Evolutionary conservation across 257 asterid genomes (phyloP), one percentile per base, ranked within the genome.

Genomic region (Knoxia roxburghii): DNA sequence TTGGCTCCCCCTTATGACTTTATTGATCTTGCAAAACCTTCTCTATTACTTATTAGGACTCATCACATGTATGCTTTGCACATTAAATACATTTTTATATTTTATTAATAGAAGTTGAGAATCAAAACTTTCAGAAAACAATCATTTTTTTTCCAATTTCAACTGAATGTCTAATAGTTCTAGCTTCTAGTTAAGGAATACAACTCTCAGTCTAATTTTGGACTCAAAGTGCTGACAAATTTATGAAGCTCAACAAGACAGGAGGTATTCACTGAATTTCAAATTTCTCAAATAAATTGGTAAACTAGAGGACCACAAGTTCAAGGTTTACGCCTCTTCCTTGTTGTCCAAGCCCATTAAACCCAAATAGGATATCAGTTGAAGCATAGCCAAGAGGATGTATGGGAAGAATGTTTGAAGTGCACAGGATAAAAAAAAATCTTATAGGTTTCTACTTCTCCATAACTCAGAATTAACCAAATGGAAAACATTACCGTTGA

Each of bases 401-500:
- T 51, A 35, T 24, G 20, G 58, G 20, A 2, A 2, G 14, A 43
- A 2, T 0, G 2, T 18, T 48, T 49, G 24, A 61, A 18, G 33
- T 6, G 26, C 54, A 23, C 14, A 7, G 30, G 21, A 24, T 35
- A 37, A 32, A 2, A 46, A 18, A 33, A 21, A 23, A n/a, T 7
- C 6, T 58, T 26, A 21, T 37, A 48, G 23, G 23, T 48, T 48
- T 48, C 46, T 13, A 33, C 11, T 33, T 29, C 64, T 32, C 27
- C 8, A n/a, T 32, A 10, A 20, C 46, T 18, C 7, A n/a, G 20
- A 17, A 20, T 13, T 15, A 13, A 23, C 2, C 12, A 17, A 29
- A 10, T 7, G 39, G 48, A 65, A 65, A 65, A 32, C 57, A 65
- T 49, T 49, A 60, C 70, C 43, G 11, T 32, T n/a, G 70, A 50